These are phyloP conservation scores for Diplogelasinospora grovesii DNA, from an alignment of 495 filamentous ascomycete genomes.

Conservation along the genomic window DNA sequence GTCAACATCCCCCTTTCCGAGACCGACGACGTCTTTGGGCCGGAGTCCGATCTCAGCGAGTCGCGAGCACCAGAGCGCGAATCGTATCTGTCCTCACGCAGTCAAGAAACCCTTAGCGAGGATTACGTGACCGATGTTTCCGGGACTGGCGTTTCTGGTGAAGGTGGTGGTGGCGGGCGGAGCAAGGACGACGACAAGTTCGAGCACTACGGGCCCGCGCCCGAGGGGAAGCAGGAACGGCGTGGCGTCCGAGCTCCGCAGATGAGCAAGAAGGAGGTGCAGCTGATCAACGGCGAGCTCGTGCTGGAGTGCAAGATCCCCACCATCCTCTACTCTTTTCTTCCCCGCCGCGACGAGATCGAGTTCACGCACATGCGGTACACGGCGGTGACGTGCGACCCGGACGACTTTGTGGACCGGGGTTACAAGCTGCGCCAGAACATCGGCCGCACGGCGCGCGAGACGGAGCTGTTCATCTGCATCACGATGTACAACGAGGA, in stretches of 20 bases:
- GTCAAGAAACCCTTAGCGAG: slow-evolving; percentile 44
- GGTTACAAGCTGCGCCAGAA: slow-evolving; percentile 97
- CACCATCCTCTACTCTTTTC: slow-evolving; percentile 91
- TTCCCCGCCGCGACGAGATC: slow-evolving; percentile 82
- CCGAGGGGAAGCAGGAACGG: slow-evolving; percentile 75
- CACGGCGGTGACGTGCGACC: slow-evolving; percentile 97
- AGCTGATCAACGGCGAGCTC: slow-evolving; percentile 92
- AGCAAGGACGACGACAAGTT: slow-evolving; percentile 40
- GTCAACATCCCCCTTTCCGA: slow-evolving; percentile 52
- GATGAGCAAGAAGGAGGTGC: slow-evolving; percentile 89
- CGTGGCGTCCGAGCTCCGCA: slow-evolving; percentile 77
- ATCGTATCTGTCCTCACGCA: slow-evolving; percentile 64
- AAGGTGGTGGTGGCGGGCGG: not conserved
- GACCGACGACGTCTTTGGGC: slow-evolving; percentile 75
- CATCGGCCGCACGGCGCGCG: slow-evolving; percentile 73
- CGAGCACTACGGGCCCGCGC: slow-evolving; percentile 81
- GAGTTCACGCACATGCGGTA: slow-evolving; percentile 99
- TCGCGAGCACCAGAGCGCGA: slow-evolving; percentile 33
- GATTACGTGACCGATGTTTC: slow-evolving; percentile 10
- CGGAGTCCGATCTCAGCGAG: slow-evolving; percentile 46
- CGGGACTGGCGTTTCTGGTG: not conserved
- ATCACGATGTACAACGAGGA: slow-evolving; percentile 99
- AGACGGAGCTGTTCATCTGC: slow-evolving; percentile 98
- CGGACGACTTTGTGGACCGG: slow-evolving; percentile 80
- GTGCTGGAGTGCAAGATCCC: slow-evolving; percentile 99